phyloP scores from a whole-genome alignment of 2,329 filamentous ascomycete species.

The Penicillium sp. region DNA sequence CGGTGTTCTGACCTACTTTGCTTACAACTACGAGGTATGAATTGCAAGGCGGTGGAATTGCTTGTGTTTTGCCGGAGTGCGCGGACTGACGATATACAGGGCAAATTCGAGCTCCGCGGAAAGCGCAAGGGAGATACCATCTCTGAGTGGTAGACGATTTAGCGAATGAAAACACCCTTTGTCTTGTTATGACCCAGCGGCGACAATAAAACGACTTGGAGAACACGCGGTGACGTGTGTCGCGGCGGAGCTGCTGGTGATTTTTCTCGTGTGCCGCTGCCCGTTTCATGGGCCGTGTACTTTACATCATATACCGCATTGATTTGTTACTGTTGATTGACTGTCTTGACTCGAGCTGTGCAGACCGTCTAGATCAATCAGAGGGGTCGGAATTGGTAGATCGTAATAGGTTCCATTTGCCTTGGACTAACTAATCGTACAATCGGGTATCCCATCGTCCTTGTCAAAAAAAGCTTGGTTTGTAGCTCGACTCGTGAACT shows the following conservation, averaged over 20 bases:
- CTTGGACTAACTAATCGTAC: slow-evolving; percentile 15
- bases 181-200: background rate
- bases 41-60: background rate
- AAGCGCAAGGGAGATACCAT: slow-evolving; percentile 89
- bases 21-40: slow-evolving; percentile 84
- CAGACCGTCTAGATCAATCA: too few species aligned
- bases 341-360: background rate
- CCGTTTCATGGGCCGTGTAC: slow-evolving; percentile 26
- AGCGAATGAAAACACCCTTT: slow-evolving; percentile 24
- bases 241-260: background rate
- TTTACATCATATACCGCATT: slow-evolving; percentile 37
- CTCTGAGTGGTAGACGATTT: slow-evolving; percentile 65
- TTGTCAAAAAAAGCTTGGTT: background rate
- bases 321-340: slow-evolving; percentile 16
- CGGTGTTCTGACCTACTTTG: slow-evolving; percentile 66
- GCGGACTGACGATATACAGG: slow-evolving; percentile 55
- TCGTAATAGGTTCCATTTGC: slow-evolving; percentile 4
- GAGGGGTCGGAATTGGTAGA: background rate
- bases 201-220: background rate
- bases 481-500: background rate
- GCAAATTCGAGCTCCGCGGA: slow-evolving; percentile 79
- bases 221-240: slow-evolving; percentile 3
- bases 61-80: background rate
- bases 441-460: slow-evolving; percentile 11
- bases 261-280: slow-evolving; percentile 11